Evolutionary conservation across 2,329 filamentous ascomycete species (phyloP).

Genomic region (Lizonia empirigonia): DNA sequence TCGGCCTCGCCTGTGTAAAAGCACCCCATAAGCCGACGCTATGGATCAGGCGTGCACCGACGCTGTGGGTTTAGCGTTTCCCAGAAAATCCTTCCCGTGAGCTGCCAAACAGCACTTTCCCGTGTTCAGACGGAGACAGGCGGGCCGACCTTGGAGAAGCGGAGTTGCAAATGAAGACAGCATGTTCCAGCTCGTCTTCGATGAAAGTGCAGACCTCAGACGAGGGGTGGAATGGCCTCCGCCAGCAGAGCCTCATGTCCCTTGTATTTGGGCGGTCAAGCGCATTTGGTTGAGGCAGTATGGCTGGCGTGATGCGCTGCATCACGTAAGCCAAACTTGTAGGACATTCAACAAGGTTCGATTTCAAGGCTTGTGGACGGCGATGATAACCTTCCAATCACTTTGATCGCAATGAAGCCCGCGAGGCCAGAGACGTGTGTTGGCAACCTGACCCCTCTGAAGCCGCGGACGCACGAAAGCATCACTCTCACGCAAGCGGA

Average conservation of each 20-base stretch:
- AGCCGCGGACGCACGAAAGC: background rate
- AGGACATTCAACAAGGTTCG: conserved; percentile 9
- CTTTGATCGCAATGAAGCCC: conserved; percentile 1
- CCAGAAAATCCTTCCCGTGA: conserved; percentile 12
- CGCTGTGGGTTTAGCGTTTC: conserved; percentile 17
- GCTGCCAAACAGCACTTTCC: conserved; percentile 8
- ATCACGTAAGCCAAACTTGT: too few species aligned
- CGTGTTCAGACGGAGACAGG: conserved; percentile 6
- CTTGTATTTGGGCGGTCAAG: background rate
- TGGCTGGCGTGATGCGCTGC: conserved; percentile 3
- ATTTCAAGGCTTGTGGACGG: conserved; percentile 13
- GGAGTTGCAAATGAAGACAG: conserved; percentile 6
- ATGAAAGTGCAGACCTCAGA: conserved; percentile 1
- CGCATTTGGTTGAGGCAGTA: conserved; percentile 8
- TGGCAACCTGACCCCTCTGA: conserved; percentile 15
- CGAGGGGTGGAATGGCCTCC: conserved; percentile 16
- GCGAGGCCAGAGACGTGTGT: conserved; percentile 9
- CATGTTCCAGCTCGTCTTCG: background rate
- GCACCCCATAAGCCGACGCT: conserved; percentile 10
- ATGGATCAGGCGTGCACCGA: conserved; percentile 10
- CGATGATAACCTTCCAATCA: conserved; percentile 13
- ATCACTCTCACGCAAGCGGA: conserved; percentile 4
- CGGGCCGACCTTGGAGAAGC: conserved; percentile 1
- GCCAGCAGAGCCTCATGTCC: conserved; percentile 29
- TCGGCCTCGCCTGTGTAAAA: conserved; percentile 16